phyloP scores from a whole-genome alignment of 345 rosid species.

The Geranium rotundifolium region DNA sequence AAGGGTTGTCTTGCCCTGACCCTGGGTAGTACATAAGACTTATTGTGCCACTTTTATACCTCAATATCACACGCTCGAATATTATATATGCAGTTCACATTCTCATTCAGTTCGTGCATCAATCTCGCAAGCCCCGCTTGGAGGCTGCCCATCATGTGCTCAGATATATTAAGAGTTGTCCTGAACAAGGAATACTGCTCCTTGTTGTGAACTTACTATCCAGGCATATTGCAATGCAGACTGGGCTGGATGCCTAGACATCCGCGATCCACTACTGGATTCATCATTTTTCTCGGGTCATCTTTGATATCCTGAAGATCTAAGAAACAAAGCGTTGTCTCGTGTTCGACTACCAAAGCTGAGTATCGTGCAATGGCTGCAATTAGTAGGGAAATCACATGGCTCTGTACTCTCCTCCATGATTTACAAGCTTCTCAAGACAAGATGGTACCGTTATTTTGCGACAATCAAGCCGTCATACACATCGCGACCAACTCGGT shows the following conservation, averaged over 20 bases:
- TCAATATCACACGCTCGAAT: constrained; percentile 7
- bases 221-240: constrained; percentile 1
- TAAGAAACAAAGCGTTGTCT: too few species aligned
- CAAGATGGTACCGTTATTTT: too few species aligned
- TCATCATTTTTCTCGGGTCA: background rate
- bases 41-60: constrained; percentile 3
- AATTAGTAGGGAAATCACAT: too few species aligned
- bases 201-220: background rate
- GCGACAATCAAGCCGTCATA: too few species aligned
- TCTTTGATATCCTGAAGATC: too few species aligned
- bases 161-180: too few species aligned
- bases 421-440: too few species aligned
- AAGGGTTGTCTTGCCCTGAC: too few species aligned
- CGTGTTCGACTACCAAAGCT: too few species aligned
- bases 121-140: background rate
- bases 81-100: background rate
- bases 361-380: too few species aligned
- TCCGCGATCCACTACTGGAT: constrained; percentile 1
- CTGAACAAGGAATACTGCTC: constrained; percentile 2
- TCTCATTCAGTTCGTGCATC: constrained; percentile 1
- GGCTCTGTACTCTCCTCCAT: too few species aligned
- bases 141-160: constrained; percentile 1
- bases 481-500: too few species aligned
- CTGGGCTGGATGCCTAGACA: constrained; percentile 3
- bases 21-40: background rate